Conservation (phyloP, 2,329 filamentous ascomycete species). For the Rhexocercosporidium sp. region DNA sequence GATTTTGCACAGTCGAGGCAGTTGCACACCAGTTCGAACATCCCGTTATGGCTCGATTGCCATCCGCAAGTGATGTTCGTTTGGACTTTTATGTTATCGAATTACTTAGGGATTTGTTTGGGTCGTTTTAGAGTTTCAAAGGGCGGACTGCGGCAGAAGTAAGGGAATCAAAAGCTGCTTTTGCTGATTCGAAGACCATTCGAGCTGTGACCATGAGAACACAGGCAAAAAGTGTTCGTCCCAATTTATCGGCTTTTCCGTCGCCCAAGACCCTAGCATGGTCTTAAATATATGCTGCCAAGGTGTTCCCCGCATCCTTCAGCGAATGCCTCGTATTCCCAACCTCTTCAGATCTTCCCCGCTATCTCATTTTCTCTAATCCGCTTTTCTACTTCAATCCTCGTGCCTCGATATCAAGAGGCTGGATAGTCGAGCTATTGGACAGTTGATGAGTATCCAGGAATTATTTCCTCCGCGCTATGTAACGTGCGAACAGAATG, state of each 20-base stretch:
- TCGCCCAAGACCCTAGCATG: neutral
- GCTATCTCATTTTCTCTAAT: neutral
- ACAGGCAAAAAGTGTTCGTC: neutral
- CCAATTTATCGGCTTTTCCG: neutral
- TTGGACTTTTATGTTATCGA: neutral
- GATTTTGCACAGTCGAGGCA: neutral
- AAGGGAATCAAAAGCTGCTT: too few relatives aligned
- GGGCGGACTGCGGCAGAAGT: too few relatives aligned
- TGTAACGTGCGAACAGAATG: slow-evolving; percentile 3
- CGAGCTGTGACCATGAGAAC: too few relatives aligned
- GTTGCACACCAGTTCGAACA: neutral
- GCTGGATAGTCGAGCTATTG: neutral
- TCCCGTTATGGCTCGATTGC: neutral
- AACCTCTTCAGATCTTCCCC: neutral
- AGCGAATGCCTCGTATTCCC: neutral
- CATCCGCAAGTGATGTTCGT: neutral
- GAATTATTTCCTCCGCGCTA: slow-evolving; percentile 1
- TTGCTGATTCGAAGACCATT: too few relatives aligned
- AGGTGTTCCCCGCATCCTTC: neutral
- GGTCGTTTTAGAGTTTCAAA: neutral
- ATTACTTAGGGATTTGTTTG: neutral
- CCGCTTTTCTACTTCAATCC: neutral
- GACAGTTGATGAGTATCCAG: neutral
- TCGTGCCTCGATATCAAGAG: neutral
- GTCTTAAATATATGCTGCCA: neutral